Evolutionary conservation across 2,329 filamentous ascomycete genomes (phyloP).

Genomic region (Xylariales sp.): DNA sequence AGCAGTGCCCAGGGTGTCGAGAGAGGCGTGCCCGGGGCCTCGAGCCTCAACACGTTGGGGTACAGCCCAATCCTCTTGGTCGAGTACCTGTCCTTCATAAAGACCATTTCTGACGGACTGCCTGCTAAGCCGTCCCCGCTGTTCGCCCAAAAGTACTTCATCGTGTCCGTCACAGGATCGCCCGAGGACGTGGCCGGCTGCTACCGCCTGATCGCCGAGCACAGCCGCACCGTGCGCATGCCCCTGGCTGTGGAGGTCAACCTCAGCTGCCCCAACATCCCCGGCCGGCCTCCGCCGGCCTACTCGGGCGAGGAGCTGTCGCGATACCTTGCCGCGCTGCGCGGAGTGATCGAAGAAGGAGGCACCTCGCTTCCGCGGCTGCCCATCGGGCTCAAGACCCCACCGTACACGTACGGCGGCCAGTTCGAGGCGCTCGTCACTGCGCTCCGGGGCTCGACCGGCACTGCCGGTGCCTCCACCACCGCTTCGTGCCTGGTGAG

Average conservation of each 20-base stretch:
- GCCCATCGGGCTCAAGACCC: constrained; percentile 64
- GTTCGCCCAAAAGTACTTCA: constrained; percentile 59
- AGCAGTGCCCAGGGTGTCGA: constrained; percentile 18
- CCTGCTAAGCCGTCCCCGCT: constrained; percentile 8
- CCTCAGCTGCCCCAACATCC: constrained; percentile 74
- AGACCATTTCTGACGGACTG: constrained; percentile 33
- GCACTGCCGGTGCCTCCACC: too few species aligned
- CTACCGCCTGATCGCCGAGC: constrained; percentile 43
- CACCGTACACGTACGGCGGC: constrained; percentile 67
- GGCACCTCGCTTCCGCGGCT: constrained; percentile 16
- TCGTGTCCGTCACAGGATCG: constrained; percentile 67
- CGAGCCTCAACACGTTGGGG: constrained; percentile 66
- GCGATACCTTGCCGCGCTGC: constrained; percentile 50
- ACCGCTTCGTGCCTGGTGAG: constrained; percentile 39
- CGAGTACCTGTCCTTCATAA: constrained; percentile 55
- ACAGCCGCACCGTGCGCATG: constrained; percentile 24
- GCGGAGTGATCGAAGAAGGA: constrained; percentile 11
- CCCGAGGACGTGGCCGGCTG: constrained; percentile 52
- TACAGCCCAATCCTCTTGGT: constrained; percentile 63
- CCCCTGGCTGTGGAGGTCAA: constrained; percentile 71
- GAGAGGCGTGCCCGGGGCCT: too few species aligned
- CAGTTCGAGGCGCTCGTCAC: constrained; percentile 57
- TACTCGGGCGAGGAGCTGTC: constrained; percentile 51
- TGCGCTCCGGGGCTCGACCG: constrained; percentile 46
- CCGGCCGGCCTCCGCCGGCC: constrained; percentile 63